Percentiles rank a stretch among this genome's conserved stretches.
These are phyloP conservation scores for Filosporella fistucella DNA, from an alignment of 495 filamentous ascomycete genomes.

Conservation along the genomic window DNA sequence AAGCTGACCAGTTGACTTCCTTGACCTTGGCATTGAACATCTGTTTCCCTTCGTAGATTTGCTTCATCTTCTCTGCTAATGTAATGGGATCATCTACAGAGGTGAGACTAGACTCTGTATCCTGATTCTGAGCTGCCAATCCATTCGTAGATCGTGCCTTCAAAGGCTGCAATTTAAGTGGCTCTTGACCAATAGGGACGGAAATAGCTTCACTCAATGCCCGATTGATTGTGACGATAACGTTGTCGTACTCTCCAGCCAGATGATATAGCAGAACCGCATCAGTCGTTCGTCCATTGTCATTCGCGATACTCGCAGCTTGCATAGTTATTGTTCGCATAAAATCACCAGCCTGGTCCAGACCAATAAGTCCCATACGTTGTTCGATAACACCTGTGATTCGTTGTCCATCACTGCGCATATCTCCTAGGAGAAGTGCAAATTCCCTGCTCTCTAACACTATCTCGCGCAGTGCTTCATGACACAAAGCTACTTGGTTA, in stretches of 20 bases:
- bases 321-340: conserved; percentile 81
- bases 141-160: conserved; percentile 51
- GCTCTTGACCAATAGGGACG: conserved; percentile 73
- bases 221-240: conserved; percentile 82
- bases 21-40: conserved; percentile 15
- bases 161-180: conserved; percentile 69
- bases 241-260: conserved; percentile 89
- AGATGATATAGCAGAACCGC: conserved; percentile 93
- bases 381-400: conserved; percentile 85
- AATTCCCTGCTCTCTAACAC: conserved; percentile 93
- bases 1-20: conserved; percentile 59
- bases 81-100: conserved; percentile 80
- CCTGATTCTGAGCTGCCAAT: conserved; percentile 49
- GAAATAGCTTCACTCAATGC: conserved; percentile 85
- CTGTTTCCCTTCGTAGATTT: conserved; percentile 52
- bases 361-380: conserved; percentile 76
- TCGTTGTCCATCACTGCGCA: conserved; percentile 73
- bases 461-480: conserved; percentile 91
- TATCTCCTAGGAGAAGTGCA: conserved; percentile 87
- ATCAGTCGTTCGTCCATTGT: conserved; percentile 87
- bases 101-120: conserved; percentile 56
- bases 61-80: conserved; percentile 74
- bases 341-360: conserved; percentile 76
- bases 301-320: conserved; percentile 86
- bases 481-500: conserved; percentile 76